A percentile compares a stretch with the other conserved stretches of the same genome.
These are phyloP conservation scores for Paramarasmius palmivorus DNA, from an alignment of 1,284 basidiomycete genomes.

Conservation along the genomic window DNA sequence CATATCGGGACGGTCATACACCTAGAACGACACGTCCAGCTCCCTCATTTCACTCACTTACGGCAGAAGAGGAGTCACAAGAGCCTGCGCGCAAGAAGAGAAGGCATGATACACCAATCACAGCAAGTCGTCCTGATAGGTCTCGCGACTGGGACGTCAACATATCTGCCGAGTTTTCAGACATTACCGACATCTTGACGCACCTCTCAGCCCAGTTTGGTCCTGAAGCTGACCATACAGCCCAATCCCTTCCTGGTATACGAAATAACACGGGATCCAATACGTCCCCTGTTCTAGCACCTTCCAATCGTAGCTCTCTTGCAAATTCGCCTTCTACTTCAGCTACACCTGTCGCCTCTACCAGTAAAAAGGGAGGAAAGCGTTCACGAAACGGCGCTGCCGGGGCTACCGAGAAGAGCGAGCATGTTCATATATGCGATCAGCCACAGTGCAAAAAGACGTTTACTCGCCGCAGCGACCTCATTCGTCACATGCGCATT, in stretches of 20 bases:
- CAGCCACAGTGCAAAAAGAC: constrained; percentile 71
- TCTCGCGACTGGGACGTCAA: constrained; percentile 22
- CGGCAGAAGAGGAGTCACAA: constrained; percentile 45
- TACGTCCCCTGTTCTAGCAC: constrained; percentile 29
- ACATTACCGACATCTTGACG: constrained; percentile 73
- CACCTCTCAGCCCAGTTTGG: constrained; percentile 71
- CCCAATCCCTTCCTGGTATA: constrained; percentile 46
- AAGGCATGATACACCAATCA: constrained; percentile 20
- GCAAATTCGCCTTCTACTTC: constrained; percentile 52
- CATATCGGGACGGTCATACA: constrained; percentile 40
- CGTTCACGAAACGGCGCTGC: too few species aligned
- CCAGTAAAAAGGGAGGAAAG: constrained; percentile 37
- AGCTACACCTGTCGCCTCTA: constrained; percentile 27
- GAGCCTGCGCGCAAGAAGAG: constrained; percentile 30
- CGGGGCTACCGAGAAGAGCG: constrained; percentile 34
- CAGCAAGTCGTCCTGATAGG: constrained; percentile 1
- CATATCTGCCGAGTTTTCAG: constrained; percentile 44
- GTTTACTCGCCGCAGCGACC: constrained; percentile 76
- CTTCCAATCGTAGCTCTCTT: constrained; percentile 30
- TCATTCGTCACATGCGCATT: constrained; percentile 80
- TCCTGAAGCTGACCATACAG: constrained; percentile 36
- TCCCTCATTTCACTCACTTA: constrained; percentile 75
- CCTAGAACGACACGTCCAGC: constrained; percentile 63
- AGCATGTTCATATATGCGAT: constrained; percentile 54
- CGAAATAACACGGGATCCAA: constrained; percentile 29